Conservation (phyloP, 768 basidiomycete genomes). For the Kwoniella botswanensis region DNA sequence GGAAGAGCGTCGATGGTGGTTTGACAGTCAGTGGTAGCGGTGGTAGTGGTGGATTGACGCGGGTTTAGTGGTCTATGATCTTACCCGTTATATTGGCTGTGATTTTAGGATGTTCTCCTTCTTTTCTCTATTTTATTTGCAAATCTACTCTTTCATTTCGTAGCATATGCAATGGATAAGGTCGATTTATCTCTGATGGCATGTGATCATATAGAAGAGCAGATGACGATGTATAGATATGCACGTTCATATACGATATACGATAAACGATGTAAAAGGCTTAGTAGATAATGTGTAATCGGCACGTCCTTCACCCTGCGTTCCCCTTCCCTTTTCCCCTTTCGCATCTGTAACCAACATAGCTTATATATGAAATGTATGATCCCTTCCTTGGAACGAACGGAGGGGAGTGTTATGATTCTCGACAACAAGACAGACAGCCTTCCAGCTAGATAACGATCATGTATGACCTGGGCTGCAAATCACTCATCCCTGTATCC, state of each 20-base stretch:
- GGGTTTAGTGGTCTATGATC: not conserved
- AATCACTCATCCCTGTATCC: not conserved
- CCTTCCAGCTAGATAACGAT: not conserved
- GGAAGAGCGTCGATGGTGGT: not conserved
- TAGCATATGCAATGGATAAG: not conserved
- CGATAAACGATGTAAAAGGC: not conserved
- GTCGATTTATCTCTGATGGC: not conserved
- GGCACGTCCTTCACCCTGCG: not conserved
- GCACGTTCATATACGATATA: not conserved
- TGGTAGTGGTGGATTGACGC: constrained; percentile 1
- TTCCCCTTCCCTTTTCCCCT: not conserved
- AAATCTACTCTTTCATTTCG: not conserved
- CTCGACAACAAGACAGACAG: not conserved
- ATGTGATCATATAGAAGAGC: not conserved
- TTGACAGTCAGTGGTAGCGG: not conserved
- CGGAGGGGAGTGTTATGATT: no score
- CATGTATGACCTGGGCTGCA: not conserved
- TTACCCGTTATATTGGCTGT: not conserved
- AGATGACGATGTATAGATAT: not conserved
- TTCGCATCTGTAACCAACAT: not conserved
- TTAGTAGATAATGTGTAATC: not conserved
- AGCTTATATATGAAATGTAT: constrained; percentile 2
- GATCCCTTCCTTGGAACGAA: constrained; percentile 14
- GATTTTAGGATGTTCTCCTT: not conserved
- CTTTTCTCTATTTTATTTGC: constrained; percentile 1